Evolutionary conservation across 148 eudicot species (phyloP).

Genomic region (Camellia granthamiana): DNA sequence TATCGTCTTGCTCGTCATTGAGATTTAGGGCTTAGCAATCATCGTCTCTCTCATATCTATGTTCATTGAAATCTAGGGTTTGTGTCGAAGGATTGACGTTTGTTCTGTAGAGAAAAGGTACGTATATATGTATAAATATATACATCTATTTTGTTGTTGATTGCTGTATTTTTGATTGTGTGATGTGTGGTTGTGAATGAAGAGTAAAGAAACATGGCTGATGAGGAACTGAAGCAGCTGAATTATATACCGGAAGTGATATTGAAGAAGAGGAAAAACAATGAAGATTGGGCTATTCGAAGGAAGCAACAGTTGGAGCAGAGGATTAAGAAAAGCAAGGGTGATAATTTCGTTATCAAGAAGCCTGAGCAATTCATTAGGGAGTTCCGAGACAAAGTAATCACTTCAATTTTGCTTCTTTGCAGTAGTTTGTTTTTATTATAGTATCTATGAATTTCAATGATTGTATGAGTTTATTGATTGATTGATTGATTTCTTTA

Average conservation of each 20-base stretch:
- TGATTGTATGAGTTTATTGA: neutral
- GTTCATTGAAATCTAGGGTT: too few relatives aligned
- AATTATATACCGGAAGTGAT: slow-evolving; percentile 68
- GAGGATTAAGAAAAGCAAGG: slow-evolving; percentile 48
- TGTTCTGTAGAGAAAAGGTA: too few relatives aligned
- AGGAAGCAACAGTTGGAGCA: slow-evolving; percentile 70
- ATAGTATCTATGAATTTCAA: neutral
- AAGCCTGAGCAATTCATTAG: slow-evolving; percentile 78
- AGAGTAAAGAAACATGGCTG: slow-evolving; percentile 41
- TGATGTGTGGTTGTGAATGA: neutral
- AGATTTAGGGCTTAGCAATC: too few relatives aligned
- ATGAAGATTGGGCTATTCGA: slow-evolving; percentile 80
- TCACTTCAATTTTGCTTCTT: neutral
- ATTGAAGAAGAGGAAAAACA: slow-evolving; percentile 83
- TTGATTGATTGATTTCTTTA: neutral
- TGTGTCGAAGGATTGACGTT: too few relatives aligned
- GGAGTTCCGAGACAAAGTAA: slow-evolving; percentile 64
- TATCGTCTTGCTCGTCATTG: too few relatives aligned
- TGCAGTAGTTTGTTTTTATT: neutral
- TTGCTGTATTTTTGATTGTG: neutral
- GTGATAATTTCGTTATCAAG: slow-evolving; percentile 44
- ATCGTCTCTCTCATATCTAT: too few relatives aligned
- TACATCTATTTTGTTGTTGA: too few relatives aligned
- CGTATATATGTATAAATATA: too few relatives aligned
- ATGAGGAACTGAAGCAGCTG: slow-evolving; percentile 38